Evolutionary conservation across 1,284 basidiomycete genomes (phyloP), one percentile per base, ranked within the genome.

Genomic region (Ganoderma resinaceum): DNA sequence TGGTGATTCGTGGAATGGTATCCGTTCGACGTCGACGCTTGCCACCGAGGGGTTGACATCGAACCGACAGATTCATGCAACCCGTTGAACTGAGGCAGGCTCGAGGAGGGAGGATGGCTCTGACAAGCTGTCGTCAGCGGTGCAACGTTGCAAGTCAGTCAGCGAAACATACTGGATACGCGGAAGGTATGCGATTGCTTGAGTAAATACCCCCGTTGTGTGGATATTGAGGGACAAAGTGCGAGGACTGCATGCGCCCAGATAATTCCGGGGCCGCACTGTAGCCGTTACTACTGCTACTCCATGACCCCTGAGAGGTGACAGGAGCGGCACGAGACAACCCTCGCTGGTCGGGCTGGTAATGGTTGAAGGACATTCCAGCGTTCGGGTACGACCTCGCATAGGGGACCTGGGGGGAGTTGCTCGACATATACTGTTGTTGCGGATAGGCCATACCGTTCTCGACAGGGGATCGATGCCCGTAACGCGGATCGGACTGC

Each of bases 291-390:
- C 59, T 64, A 66, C 70, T 72, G 49, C 40, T 29, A 43, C 64
- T 61, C 62, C 66, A 66, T 31, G 66, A 62, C 5, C 65, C 61
- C 40, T 68, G 69, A 0, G 71, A 31, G 9, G 62, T 40, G 4
- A 58, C 40, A 8, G 65, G 70, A 23, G 64, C 52, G 4, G 55
- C 49, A 33, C 72, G 72, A 14, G 72, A 71, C 29, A 72, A 64
- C 14, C 67, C 70, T n/a, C 70, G 71, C 35, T 75, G 73, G 42
- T 76, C 74, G 40, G 75, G 66, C 70, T 75, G 74, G 58, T 74
- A 73, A 60, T 72, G 70, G 38, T 71, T 66, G 62, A 74, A 70
- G 37, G 74, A 67, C 31, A 73, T 38, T 9, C 69, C 72, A 53
- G 49, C 29, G 62, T 60, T 68, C 53, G 73, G 58, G 64, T 72